Percentiles rank a stretch among this genome's conserved stretches.
phyloP scores from a whole-genome alignment of 768 basidiomycete genomes.

The Suillus clintonianus region DNA sequence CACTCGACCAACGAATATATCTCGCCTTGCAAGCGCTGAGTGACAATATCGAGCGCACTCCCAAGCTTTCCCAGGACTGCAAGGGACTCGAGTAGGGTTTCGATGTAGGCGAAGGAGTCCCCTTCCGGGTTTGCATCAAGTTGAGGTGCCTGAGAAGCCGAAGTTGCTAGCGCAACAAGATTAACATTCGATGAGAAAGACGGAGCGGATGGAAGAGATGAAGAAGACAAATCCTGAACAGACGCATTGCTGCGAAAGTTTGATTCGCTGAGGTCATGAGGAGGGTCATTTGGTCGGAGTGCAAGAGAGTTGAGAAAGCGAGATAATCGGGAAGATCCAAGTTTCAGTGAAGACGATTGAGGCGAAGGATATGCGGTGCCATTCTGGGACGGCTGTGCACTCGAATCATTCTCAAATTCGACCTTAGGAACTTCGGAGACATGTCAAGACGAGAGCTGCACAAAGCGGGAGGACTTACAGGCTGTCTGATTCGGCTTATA shows the following conservation, averaged over 20 bases:
- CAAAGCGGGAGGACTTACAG: constrained; percentile 51
- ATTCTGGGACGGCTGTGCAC: constrained; percentile 23
- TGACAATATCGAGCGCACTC: constrained; percentile 76
- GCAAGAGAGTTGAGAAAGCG: constrained; percentile 67
- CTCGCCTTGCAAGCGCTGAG: constrained; percentile 82
- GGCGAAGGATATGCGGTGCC: constrained; percentile 24
- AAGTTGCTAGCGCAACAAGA: constrained; percentile 16
- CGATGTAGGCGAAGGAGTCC: constrained; percentile 92
- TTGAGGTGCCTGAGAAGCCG: constrained; percentile 24
- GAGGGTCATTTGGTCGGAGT: constrained; percentile 76
- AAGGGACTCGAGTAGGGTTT: constrained; percentile 89
- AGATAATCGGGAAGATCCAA: constrained; percentile 51
- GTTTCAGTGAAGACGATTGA: constrained; percentile 40
- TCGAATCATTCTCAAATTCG: constrained; percentile 59
- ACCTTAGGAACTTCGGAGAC: constrained; percentile 56
- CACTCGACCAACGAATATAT: constrained; percentile 82
- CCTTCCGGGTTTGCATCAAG: constrained; percentile 72
- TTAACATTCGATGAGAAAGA: constrained; percentile 27
- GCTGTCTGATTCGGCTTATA: constrained; percentile 79
- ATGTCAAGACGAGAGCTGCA: constrained; percentile 7
- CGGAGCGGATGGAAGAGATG: constrained; percentile 17
- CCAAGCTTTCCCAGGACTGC: constrained; percentile 89
- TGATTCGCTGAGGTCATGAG: constrained; percentile 59
- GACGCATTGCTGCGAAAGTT: constrained; percentile 26
- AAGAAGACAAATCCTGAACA: constrained; percentile 19